Percentiles rank a stretch among this genome's conserved stretches.
Evolutionary conservation across 805 yeast genomes (phyloP).

Genomic region (Kodamaea neixiangensis): DNA sequence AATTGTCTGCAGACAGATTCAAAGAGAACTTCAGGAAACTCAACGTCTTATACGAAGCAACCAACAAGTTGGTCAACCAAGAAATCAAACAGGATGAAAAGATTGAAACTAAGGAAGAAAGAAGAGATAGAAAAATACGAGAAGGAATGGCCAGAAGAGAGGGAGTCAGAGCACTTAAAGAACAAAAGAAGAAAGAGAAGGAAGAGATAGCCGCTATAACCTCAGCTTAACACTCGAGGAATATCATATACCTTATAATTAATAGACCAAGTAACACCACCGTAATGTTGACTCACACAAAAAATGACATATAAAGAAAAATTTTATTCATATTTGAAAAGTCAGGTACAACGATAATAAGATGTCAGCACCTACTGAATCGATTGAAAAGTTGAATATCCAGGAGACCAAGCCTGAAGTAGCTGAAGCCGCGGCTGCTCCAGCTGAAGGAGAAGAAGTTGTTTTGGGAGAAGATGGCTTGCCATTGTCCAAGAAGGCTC

Average conservation of each 20-base stretch:
- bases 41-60: conserved; percentile 45
- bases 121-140: conserved; percentile 51
- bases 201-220: neutral
- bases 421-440: conserved; percentile 11
- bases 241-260: too few relatives aligned
- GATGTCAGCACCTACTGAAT: conserved; percentile 29
- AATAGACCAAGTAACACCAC: neutral
- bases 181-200: conserved; percentile 33
- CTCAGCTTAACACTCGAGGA: neutral
- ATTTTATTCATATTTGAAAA: neutral
- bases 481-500: conserved; percentile 90
- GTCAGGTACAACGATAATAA: neutral
- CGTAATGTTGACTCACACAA: conserved; percentile 1
- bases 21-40: conserved; percentile 63
- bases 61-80: conserved; percentile 31
- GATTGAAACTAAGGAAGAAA: conserved; percentile 57
- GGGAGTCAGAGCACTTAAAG: conserved; percentile 20
- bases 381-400: conserved; percentile 24
- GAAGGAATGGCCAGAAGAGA: conserved; percentile 50
- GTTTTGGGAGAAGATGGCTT: conserved; percentile 71
- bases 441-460: conserved; percentile 26
- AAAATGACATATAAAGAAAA: conserved; percentile 3
- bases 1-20: conserved; percentile 62
- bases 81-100: conserved; percentile 2
- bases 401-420: conserved; percentile 12